phyloP scores from a whole-genome alignment of 768 basidiomycete species.

The Tricholoma saponaceum region DNA sequence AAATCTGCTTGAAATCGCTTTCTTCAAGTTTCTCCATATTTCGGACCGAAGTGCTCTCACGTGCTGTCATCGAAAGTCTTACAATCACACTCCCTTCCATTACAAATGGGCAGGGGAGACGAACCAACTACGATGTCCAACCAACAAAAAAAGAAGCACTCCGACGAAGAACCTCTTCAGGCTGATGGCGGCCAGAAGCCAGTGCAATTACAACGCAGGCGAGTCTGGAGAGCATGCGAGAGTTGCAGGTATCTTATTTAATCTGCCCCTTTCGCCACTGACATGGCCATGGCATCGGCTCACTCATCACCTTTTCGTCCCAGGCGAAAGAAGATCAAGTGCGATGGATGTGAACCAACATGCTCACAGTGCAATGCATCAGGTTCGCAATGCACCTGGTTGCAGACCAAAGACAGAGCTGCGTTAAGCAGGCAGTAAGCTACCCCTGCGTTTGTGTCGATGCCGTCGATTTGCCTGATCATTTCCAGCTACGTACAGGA shows the following conservation, averaged over 20 bases:
- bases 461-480: slow-evolving; percentile 11
- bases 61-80: slow-evolving; percentile 13
- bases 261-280: slow-evolving; percentile 14
- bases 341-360: slow-evolving; percentile 83
- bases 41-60: slow-evolving; percentile 16
- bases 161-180: slow-evolving; percentile 53
- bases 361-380: slow-evolving; percentile 79
- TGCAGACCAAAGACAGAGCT: slow-evolving; percentile 88
- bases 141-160: slow-evolving; percentile 75
- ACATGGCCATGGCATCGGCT: slow-evolving; percentile 5
- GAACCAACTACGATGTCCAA: slow-evolving; percentile 44
- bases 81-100: slow-evolving; percentile 9
- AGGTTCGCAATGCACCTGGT: slow-evolving; percentile 79
- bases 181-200: slow-evolving; percentile 63
- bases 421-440: slow-evolving; percentile 87
- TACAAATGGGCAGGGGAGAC: slow-evolving; percentile 44
- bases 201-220: slow-evolving; percentile 69
- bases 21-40: not conserved
- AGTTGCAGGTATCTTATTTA: slow-evolving; percentile 63
- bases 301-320: slow-evolving; percentile 12
- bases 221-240: slow-evolving; percentile 90
- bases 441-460: slow-evolving; percentile 1
- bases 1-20: not conserved
- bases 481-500: slow-evolving; percentile 80
- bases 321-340: slow-evolving; percentile 92